A percentile compares a stretch with the other conserved stretches of the same genome.
Conservation (phyloP, 176 grass and related monocot genomes). For the bread wheat (Triticum aestivum) region DNA sequence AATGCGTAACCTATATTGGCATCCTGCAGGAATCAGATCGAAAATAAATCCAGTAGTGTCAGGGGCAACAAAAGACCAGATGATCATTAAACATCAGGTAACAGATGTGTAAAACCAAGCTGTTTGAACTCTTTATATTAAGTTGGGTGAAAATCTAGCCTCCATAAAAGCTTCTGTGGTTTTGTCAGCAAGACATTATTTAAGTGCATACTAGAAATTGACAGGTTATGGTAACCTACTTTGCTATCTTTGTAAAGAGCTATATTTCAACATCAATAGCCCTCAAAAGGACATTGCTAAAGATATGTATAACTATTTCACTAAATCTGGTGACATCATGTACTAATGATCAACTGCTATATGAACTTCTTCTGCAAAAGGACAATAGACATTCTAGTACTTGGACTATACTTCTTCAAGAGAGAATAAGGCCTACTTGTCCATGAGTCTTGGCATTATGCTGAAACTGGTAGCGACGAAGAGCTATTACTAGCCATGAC, state of each 20-base stretch:
- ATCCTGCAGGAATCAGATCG: conserved; percentile 14
- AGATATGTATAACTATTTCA: not conserved
- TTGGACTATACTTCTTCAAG: not conserved
- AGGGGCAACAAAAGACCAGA: conserved; percentile 6
- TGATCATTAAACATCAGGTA: not conserved
- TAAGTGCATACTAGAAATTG: not conserved
- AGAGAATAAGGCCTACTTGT: conserved; percentile 29
- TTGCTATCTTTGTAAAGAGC: not conserved
- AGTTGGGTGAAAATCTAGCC: not conserved
- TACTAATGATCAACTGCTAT: not conserved
- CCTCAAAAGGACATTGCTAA: not conserved
- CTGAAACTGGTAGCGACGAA: not conserved
- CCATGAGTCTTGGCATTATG: not conserved
- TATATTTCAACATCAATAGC: not conserved
- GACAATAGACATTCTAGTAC: not conserved
- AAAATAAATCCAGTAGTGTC: not conserved
- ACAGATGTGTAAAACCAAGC: not conserved
- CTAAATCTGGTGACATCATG: not conserved
- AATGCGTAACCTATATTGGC: not conserved
- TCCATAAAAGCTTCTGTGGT: not conserved
- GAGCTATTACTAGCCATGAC: conserved; percentile 60
- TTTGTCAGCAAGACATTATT: not conserved
- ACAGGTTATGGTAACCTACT: not conserved
- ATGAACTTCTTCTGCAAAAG: not conserved
- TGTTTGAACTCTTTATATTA: not conserved